phyloP scores from a whole-genome alignment of 2,329 filamentous ascomycete species.

The Cryphonectria nitschkei region DNA sequence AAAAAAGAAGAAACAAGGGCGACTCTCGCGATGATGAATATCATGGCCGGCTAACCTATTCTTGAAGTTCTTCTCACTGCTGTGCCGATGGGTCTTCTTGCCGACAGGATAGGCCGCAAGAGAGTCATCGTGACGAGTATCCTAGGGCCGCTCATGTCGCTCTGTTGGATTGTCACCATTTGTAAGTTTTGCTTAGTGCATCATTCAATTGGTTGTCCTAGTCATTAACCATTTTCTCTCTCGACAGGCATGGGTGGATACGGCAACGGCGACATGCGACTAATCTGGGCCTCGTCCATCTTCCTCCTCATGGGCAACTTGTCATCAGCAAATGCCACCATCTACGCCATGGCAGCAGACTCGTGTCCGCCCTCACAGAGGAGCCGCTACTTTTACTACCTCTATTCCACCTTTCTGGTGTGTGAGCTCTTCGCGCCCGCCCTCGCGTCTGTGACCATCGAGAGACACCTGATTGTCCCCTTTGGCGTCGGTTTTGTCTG shows the following conservation, averaged over 20 bases:
- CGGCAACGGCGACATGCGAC: constrained; percentile 20
- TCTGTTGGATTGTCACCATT: constrained; percentile 23
- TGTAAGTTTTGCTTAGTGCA: constrained; percentile 11
- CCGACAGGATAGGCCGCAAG: constrained; percentile 28
- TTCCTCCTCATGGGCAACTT: constrained; percentile 30
- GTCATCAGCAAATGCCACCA: constrained; percentile 28
- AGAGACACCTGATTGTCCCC: constrained; percentile 21
- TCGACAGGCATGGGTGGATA: constrained; percentile 22
- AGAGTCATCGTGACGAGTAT: constrained; percentile 26
- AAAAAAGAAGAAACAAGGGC: too few relatives aligned
- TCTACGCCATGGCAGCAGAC: constrained; percentile 29
- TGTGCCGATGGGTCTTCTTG: constrained; percentile 28
- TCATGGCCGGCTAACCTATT: constrained; percentile 2
- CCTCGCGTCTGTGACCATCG: constrained; percentile 25
- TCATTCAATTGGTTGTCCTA: too few relatives aligned
- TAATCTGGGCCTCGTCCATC: constrained; percentile 25
- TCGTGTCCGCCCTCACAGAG: constrained; percentile 26
- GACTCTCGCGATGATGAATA: neutral
- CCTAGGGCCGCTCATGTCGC: constrained; percentile 22
- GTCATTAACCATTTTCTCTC: neutral
- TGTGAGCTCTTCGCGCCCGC: constrained; percentile 28
- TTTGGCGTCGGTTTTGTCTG: constrained; percentile 24
- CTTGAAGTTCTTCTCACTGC: constrained; percentile 26
- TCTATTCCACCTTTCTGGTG: constrained; percentile 29
- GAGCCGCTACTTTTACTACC: constrained; percentile 30